Evolutionary conservation across 768 basidiomycete species (phyloP).

Genomic region (Tylopilus sp.): DNA sequence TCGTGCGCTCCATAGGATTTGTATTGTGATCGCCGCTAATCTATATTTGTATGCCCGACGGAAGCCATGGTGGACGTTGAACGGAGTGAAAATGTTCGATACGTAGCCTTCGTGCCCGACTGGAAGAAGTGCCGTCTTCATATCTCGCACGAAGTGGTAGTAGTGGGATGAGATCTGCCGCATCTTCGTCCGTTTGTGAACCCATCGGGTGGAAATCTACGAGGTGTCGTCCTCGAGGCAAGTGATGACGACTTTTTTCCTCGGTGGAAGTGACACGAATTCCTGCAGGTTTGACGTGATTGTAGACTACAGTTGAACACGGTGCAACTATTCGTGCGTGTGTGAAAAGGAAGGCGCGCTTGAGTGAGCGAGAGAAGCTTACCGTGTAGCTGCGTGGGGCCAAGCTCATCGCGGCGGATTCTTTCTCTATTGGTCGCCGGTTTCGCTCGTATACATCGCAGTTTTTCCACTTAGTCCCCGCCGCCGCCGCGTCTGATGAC

Average conservation of each 20-base stretch:
- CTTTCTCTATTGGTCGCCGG: neutral
- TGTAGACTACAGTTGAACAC: neutral
- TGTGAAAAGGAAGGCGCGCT: neutral
- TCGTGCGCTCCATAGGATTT: neutral
- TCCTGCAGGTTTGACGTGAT: constrained; percentile 27
- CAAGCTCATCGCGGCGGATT: neutral
- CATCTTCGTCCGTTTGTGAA: constrained; percentile 31
- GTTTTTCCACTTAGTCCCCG: constrained; percentile 17
- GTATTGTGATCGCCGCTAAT: constrained; percentile 4
- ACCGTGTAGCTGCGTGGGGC: neutral
- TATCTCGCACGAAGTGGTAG: neutral
- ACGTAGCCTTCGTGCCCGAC: constrained; percentile 1
- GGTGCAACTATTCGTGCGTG: neutral
- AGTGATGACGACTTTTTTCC: constrained; percentile 22
- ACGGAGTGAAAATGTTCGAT: constrained; percentile 3
- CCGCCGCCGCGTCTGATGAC: neutral
- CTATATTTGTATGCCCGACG: constrained; percentile 10
- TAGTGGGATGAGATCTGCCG: constrained; percentile 40
- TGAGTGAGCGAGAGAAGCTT: constrained; percentile 10
- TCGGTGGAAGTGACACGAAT: constrained; percentile 43
- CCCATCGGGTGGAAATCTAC: constrained; percentile 19
- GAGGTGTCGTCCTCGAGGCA: constrained; percentile 35
- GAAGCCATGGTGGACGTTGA: constrained; percentile 7
- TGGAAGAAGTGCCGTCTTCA: neutral
- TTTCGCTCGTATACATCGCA: neutral